These are phyloP conservation scores for Suillus weaverae DNA, from an alignment of 768 basidiomycete species.

Conservation along the genomic window DNA sequence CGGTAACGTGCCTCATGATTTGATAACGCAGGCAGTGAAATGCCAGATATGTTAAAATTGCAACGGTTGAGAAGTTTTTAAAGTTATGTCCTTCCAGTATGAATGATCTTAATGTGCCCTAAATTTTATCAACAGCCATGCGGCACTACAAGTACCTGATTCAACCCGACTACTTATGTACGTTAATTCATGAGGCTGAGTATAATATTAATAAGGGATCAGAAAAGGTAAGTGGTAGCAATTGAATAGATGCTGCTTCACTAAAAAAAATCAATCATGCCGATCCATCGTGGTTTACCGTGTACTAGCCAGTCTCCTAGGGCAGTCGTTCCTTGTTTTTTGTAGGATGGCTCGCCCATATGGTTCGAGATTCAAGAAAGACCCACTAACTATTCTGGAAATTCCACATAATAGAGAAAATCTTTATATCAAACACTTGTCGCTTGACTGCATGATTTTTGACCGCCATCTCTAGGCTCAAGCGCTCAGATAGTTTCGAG, in stretches of 20 bases:
- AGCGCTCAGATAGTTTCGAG: not conserved
- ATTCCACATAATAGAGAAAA: not conserved
- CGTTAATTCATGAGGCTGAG: not conserved
- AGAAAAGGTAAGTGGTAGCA: no score
- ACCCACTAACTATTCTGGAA: not conserved
- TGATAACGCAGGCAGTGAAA: not conserved
- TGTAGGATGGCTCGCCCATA: no score
- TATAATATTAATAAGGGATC: not conserved
- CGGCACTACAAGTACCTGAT: not conserved
- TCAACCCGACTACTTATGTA: not conserved
- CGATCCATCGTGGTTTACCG: not conserved
- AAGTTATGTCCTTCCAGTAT: not conserved
- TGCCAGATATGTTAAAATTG: not conserved
- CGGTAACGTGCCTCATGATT: not conserved
- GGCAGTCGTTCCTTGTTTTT: no score
- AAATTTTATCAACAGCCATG: not conserved
- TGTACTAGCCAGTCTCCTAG: no score
- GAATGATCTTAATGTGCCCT: no score
- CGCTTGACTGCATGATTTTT: not conserved
- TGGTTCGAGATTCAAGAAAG: not conserved
- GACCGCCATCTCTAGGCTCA: not conserved
- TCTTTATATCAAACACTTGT: not conserved
- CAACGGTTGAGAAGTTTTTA: not conserved
- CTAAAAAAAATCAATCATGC: not conserved
- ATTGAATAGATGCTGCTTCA: not conserved